Conservation (phyloP, 306 rosid genomes). For the Corylus heterophylla region DNA sequence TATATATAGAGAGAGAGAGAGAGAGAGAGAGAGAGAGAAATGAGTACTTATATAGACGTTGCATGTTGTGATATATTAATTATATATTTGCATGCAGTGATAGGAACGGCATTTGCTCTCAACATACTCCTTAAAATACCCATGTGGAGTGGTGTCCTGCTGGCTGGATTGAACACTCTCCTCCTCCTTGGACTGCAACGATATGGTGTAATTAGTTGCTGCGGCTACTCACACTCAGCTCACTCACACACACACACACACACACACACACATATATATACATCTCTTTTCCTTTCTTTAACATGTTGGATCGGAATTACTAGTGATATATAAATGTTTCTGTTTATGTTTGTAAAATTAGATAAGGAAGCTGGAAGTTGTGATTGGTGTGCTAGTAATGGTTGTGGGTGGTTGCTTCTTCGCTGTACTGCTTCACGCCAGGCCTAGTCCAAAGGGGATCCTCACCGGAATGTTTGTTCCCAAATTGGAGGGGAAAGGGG, state of each 20-base stretch:
- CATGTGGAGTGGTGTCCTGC: conserved; percentile 22
- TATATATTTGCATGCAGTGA: neutral
- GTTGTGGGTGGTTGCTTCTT: conserved; percentile 20
- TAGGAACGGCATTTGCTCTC: conserved; percentile 27
- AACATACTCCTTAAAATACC: conserved; percentile 14
- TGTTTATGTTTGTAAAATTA: too few species aligned
- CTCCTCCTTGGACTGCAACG: conserved; percentile 24
- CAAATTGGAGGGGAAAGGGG: neutral
- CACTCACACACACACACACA: too few species aligned
- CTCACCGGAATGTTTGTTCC: conserved; percentile 17
- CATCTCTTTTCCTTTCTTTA: too few species aligned
- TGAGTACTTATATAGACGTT: neutral
- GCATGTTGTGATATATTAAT: neutral
- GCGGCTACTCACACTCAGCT: neutral
- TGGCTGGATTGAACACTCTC: conserved; percentile 23
- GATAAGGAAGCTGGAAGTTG: conserved; percentile 27
- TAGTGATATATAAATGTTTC: too few species aligned
- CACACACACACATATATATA: too few species aligned
- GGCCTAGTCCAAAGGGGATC: conserved; percentile 1
- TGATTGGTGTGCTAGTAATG: neutral
- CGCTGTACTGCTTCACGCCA: conserved; percentile 6
- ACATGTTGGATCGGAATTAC: too few species aligned
- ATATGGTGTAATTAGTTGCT: conserved; percentile 12
- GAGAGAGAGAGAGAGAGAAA: too few species aligned
- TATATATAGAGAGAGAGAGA: too few species aligned